phyloP scores from a whole-genome alignment of 768 basidiomycete genomes.

The Gloeostereum incarnatum region DNA sequence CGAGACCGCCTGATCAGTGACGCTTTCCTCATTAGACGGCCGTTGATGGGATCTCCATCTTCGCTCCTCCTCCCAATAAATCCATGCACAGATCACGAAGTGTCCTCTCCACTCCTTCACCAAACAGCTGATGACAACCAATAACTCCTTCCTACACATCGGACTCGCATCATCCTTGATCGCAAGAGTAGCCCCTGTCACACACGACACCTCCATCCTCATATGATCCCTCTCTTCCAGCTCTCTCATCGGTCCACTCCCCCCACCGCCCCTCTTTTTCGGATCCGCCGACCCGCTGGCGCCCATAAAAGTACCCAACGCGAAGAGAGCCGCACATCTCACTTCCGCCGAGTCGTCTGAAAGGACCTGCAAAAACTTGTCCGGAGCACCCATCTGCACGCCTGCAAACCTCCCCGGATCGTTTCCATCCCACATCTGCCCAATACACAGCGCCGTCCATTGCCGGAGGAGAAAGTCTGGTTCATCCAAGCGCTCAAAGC shows the following conservation, averaged over 20 bases:
- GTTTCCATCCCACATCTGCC: constrained; percentile 88
- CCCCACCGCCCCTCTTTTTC: constrained; percentile 68
- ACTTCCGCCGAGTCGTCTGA: constrained; percentile 91
- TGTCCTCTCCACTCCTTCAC: constrained; percentile 96
- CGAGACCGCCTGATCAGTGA: constrained; percentile 59
- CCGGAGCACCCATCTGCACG: constrained; percentile 71
- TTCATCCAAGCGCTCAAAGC: constrained; percentile 77
- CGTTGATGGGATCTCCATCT: constrained; percentile 38
- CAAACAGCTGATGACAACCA: constrained; percentile 85
- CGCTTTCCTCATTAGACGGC: constrained; percentile 51
- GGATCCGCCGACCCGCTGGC: constrained; percentile 71
- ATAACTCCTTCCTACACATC: constrained; percentile 90
- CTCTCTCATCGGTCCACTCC: constrained; percentile 73
- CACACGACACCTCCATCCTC: constrained; percentile 86
- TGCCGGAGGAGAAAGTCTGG: constrained; percentile 90
- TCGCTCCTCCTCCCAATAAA: constrained; percentile 89
- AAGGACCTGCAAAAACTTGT: constrained; percentile 69
- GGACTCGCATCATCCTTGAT: constrained; percentile 94
- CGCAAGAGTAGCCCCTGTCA: constrained; percentile 79
- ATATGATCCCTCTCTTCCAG: constrained; percentile 74
- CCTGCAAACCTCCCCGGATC: constrained; percentile 86
- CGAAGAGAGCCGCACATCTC: constrained; percentile 82
- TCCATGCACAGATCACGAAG: constrained; percentile 91
- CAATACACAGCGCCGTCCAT: constrained; percentile 91
- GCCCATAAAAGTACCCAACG: constrained; percentile 89